These are phyloP conservation scores for Pestalotiopsis sp. DNA, from an alignment of 2,329 filamentous ascomycete genomes.

Conservation along the genomic window DNA sequence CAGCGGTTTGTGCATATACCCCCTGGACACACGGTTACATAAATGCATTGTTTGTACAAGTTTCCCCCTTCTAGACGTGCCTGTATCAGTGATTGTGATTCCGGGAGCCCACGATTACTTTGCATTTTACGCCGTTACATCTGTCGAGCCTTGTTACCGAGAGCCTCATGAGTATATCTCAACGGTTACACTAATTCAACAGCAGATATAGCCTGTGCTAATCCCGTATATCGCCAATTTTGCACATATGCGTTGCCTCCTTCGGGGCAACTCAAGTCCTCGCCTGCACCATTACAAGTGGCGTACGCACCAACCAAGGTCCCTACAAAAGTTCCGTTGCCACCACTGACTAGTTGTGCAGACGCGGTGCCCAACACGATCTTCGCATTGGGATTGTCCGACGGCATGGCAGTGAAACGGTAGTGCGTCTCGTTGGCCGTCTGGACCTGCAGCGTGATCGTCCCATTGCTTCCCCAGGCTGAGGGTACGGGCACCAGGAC, in stretches of 20 bases:
- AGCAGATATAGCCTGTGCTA: slow-evolving; percentile 27
- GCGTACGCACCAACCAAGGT: slow-evolving; percentile 37
- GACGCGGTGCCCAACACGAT: slow-evolving; percentile 30
- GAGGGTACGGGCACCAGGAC: slow-evolving; percentile 24
- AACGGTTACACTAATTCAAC: slow-evolving; percentile 19
- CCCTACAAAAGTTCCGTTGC: slow-evolving; percentile 35
- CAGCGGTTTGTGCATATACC: not conserved
- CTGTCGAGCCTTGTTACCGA: too few relatives aligned
- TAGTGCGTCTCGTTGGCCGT: slow-evolving; percentile 34
- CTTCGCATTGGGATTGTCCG: slow-evolving; percentile 17
- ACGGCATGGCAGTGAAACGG: slow-evolving; percentile 28
- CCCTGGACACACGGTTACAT: not conserved
- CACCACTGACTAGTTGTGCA: slow-evolving; percentile 34
- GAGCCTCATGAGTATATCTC: too few relatives aligned
- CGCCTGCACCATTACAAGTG: slow-evolving; percentile 38
- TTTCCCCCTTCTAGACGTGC: too few relatives aligned
- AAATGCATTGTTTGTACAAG: too few relatives aligned
- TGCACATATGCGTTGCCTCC: slow-evolving; percentile 33
- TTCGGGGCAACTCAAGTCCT: slow-evolving; percentile 27
- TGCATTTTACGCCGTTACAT: too few relatives aligned
- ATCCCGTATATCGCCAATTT: slow-evolving; percentile 28
- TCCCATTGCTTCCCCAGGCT: slow-evolving; percentile 22
- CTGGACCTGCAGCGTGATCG: slow-evolving; percentile 33
- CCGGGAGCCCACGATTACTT: too few relatives aligned
- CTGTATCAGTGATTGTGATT: too few relatives aligned